Evolutionary conservation across 2,329 filamentous ascomycete genomes (phyloP).

Genomic region (Penicillium sp.): DNA sequence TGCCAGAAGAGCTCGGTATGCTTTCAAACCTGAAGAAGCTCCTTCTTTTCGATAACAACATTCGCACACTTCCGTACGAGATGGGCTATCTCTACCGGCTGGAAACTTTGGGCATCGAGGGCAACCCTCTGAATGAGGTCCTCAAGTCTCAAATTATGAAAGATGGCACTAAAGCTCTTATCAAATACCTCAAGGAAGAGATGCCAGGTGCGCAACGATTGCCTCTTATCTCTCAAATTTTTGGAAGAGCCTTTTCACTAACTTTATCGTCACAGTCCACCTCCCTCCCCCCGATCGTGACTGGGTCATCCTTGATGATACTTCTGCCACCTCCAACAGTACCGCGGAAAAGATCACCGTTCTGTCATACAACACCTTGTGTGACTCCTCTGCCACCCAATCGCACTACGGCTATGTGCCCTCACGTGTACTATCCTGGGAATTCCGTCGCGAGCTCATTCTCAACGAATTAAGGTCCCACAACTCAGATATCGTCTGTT

Average conservation of each 20-base stretch:
- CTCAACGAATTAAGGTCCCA: constrained; percentile 77
- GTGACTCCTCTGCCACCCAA: constrained; percentile 86
- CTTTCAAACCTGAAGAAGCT: constrained; percentile 87
- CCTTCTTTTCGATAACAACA: constrained; percentile 85
- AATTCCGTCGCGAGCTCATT: constrained; percentile 80
- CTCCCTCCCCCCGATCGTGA: constrained; percentile 74
- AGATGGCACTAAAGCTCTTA: constrained; percentile 80
- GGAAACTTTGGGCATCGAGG: constrained; percentile 87
- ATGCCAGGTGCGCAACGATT: constrained; percentile 69
- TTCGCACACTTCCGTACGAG: constrained; percentile 79
- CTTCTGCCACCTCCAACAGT: constrained; percentile 51
- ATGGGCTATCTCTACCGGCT: constrained; percentile 86
- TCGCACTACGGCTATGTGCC: constrained; percentile 89
- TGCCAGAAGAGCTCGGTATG: constrained; percentile 95
- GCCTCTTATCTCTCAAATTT: neutral
- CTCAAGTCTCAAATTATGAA: constrained; percentile 83
- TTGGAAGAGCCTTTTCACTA: constrained; percentile 11
- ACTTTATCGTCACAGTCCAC: constrained; percentile 60
- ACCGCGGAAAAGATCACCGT: constrained; percentile 72
- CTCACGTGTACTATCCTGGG: constrained; percentile 78
- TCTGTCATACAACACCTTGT: constrained; percentile 93
- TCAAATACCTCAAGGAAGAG: constrained; percentile 79
- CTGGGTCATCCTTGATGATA: constrained; percentile 71
- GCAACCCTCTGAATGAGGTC: constrained; percentile 78
- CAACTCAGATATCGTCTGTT: constrained; percentile 84